Percentiles rank a stretch among this genome's conserved stretches.
These are phyloP conservation scores for Aspergillus sp. DNA, from an alignment of 2,329 filamentous ascomycete species.

Conservation along the genomic window DNA sequence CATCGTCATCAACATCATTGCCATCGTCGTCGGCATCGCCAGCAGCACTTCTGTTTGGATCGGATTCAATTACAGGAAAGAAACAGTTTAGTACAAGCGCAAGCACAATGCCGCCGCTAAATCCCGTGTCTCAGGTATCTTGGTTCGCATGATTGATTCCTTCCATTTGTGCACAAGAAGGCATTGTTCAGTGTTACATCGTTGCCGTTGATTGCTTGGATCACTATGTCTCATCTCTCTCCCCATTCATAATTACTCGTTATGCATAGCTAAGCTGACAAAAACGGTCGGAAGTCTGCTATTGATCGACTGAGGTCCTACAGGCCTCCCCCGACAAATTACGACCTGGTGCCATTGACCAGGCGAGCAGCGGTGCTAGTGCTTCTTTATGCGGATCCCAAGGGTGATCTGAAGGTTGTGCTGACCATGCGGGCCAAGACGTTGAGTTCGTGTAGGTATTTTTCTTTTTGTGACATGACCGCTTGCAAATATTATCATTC, in stretches of 20 bases:
- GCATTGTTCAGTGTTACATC: background rate
- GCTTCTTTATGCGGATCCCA: constrained; percentile 74
- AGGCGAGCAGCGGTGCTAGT: constrained; percentile 80
- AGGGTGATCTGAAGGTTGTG: constrained; percentile 64
- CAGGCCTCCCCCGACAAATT: constrained; percentile 49
- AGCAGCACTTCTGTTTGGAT: too few species aligned
- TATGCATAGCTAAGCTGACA: background rate
- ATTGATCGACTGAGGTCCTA: constrained; percentile 51
- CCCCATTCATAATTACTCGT: background rate
- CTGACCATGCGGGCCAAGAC: constrained; percentile 54
- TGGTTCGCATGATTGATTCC: background rate
- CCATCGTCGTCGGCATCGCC: background rate
- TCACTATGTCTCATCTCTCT: background rate
- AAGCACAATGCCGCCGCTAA: constrained; percentile 18
- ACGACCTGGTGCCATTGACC: constrained; percentile 48
- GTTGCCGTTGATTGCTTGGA: background rate
- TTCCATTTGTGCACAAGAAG: background rate
- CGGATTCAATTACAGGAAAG: background rate
- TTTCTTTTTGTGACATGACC: background rate
- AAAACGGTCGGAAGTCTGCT: constrained; percentile 34
- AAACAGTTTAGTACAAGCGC: background rate
- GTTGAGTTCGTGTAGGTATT: constrained; percentile 46
- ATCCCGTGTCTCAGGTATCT: constrained; percentile 17
- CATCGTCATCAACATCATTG: background rate
- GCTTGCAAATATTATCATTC: too few species aligned